Evolutionary conservation across 2,329 filamentous ascomycete genomes (phyloP).

Genomic region (Colletotrichum shisoi): DNA sequence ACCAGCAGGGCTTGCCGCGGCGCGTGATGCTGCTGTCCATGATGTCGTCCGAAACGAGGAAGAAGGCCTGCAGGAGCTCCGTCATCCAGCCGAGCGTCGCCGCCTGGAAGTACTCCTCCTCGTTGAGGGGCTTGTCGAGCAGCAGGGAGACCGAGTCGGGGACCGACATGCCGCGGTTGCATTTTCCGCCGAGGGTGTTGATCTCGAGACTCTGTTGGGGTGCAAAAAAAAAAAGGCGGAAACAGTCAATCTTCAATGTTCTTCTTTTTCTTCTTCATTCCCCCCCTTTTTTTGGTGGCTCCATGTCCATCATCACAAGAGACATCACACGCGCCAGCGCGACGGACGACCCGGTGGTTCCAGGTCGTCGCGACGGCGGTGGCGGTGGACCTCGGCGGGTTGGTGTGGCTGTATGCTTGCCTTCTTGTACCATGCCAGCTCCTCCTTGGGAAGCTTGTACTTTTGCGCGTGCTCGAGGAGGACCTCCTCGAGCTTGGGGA

Average conservation of each 20-base stretch:
- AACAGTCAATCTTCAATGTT: constrained; percentile 7
- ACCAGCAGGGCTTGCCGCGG: constrained; percentile 95
- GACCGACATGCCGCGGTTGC: constrained; percentile 98
- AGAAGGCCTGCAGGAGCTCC: constrained; percentile 97
- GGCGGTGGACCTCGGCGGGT: neutral
- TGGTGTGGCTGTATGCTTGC: constrained; percentile 56
- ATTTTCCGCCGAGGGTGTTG: constrained; percentile 94
- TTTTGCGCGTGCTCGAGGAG: constrained; percentile 78
- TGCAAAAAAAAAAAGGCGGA: constrained; percentile 17
- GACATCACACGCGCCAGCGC: neutral
- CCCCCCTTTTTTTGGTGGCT: neutral
- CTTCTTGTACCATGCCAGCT: constrained; percentile 85
- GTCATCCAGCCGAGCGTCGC: constrained; percentile 96
- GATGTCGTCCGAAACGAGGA: constrained; percentile 97
- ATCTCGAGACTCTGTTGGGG: constrained; percentile 74
- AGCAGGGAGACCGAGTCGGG: constrained; percentile 88
- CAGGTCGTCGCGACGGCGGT: neutral
- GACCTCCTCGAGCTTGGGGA: constrained; percentile 83
- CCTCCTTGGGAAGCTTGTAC: constrained; percentile 83
- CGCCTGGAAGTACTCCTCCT: constrained; percentile 86
- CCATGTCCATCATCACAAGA: neutral
- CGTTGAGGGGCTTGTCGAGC: constrained; percentile 72
- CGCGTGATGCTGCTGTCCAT: constrained; percentile 97
- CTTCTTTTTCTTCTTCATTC: neutral
- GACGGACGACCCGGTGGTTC: neutral